Evolutionary conservation across 495 filamentous ascomycete genomes (phyloP).

Genomic region (Talaromyces proteolyticus): DNA sequence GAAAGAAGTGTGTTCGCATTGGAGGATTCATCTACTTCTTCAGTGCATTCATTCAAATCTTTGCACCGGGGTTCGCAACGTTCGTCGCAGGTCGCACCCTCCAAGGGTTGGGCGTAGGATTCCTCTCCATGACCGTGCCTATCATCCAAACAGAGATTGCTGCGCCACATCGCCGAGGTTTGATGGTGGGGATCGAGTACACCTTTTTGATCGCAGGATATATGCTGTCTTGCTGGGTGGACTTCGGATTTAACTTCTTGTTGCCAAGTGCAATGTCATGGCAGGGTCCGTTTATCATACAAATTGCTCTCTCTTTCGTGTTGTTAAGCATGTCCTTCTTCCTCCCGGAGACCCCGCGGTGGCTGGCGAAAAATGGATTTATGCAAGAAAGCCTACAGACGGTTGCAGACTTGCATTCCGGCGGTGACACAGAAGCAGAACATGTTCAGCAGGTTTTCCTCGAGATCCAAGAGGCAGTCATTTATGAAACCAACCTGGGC

Average conservation of each 20-base stretch:
- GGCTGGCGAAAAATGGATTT: constrained; percentile 24
- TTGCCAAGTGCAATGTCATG: constrained; percentile 19
- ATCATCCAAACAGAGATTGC: constrained; percentile 25
- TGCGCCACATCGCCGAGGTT: constrained; percentile 15
- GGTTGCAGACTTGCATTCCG: constrained; percentile 19
- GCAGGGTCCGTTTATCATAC: constrained; percentile 22
- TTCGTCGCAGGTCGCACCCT: constrained; percentile 22
- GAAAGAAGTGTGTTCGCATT: constrained; percentile 24
- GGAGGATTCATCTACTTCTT: constrained; percentile 29
- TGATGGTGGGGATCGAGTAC: constrained; percentile 27
- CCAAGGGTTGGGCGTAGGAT: constrained; percentile 20
- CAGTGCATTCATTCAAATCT: constrained; percentile 24
- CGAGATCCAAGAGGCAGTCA: constrained; percentile 23
- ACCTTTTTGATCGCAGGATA: constrained; percentile 22
- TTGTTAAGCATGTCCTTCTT: constrained; percentile 19
- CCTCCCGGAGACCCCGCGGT: constrained; percentile 23
- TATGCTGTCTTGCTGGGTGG: constrained; percentile 25
- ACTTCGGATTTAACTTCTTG: constrained; percentile 26
- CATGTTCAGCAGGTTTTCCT: constrained; percentile 15
- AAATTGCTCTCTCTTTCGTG: constrained; percentile 23
- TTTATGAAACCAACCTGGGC: constrained; percentile 19
- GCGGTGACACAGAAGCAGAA: constrained; percentile 16
- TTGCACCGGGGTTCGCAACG: constrained; percentile 19
- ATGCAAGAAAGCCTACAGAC: constrained; percentile 21
- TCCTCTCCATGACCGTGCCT: constrained; percentile 24